Evolutionary conservation across 176 grass and related monocot species (phyloP).

Genomic region (Pontederia paniculata): DNA sequence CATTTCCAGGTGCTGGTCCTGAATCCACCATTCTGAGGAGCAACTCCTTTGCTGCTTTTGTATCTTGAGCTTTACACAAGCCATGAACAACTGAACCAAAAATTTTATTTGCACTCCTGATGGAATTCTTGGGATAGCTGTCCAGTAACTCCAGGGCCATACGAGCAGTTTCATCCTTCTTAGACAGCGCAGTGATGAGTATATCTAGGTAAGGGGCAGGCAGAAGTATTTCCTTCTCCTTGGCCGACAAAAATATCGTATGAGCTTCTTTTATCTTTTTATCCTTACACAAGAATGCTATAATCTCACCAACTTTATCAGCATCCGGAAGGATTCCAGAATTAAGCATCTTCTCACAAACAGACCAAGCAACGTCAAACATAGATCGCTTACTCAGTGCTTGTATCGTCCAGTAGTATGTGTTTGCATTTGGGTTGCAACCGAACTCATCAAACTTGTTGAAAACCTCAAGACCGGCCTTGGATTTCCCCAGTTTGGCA

Average conservation of each 20-base stretch:
- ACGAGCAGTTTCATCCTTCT: constrained; percentile 53
- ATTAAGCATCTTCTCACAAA: constrained; percentile 73
- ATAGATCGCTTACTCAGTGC: constrained; percentile 54
- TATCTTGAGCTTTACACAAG: constrained; percentile 48
- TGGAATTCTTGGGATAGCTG: constrained; percentile 44
- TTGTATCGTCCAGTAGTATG: constrained; percentile 65
- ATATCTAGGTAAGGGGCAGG: constrained; percentile 35
- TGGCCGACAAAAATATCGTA: constrained; percentile 49
- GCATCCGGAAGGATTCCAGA: constrained; percentile 60
- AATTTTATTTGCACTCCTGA: constrained; percentile 51
- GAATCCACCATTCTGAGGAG: constrained; percentile 64
- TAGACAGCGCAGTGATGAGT: constrained; percentile 42
- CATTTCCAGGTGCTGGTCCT: constrained; percentile 56
- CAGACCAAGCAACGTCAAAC: constrained; percentile 37
- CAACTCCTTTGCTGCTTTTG: constrained; percentile 50
- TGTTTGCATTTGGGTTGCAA: constrained; percentile 45
- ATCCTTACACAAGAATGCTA: constrained; percentile 47
- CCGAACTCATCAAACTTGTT: constrained; percentile 59
- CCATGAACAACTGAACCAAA: constrained; percentile 65
- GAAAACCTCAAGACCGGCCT: constrained; percentile 58
- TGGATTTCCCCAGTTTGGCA: constrained; percentile 63
- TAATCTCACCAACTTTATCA: constrained; percentile 43
- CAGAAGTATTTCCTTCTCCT: constrained; percentile 43
- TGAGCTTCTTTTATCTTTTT: constrained; percentile 57
- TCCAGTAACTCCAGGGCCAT: constrained; percentile 50